Percentiles rank a stretch among this genome's conserved stretches.
phyloP scores from a whole-genome alignment of 192 early-diverging fungal genomes.

The Backusella circina region DNA sequence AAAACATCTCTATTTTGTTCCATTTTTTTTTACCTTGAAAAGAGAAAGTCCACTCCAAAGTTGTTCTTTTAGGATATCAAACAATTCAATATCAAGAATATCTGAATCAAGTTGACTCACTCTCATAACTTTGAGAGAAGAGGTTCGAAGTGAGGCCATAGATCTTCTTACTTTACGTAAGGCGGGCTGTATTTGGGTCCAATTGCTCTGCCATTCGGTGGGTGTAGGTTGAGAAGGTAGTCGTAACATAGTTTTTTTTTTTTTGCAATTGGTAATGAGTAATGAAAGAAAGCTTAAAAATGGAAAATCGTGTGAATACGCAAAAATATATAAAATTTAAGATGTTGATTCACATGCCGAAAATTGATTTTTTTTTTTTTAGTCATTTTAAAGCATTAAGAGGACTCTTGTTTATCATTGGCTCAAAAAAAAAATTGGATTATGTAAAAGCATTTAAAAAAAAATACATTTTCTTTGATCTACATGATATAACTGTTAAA shows the following conservation, averaged over 20 bases:
- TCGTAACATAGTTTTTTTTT: too few relatives aligned
- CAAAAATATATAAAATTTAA: not conserved
- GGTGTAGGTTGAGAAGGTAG: conserved; percentile 15
- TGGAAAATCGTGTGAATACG: not conserved
- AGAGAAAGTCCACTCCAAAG: conserved; percentile 67
- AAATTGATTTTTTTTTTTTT: too few relatives aligned
- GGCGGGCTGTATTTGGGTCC: conserved; percentile 49
- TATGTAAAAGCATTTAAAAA: too few relatives aligned
- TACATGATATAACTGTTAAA: too few relatives aligned
- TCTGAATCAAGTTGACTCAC: conserved; percentile 86
- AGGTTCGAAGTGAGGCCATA: conserved; percentile 46
- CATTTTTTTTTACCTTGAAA: conserved; percentile 47
- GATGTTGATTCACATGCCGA: not conserved
- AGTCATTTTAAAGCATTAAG: too few relatives aligned
- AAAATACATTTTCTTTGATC: too few relatives aligned
- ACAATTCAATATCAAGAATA: conserved; percentile 74
- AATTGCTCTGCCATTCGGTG: conserved; percentile 43
- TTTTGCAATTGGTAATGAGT: not conserved
- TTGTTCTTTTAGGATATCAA: conserved; percentile 74
- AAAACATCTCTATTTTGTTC: not conserved
- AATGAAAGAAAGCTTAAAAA: conserved; percentile 4
- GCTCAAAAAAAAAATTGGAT: too few relatives aligned
- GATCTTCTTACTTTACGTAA: conserved; percentile 43
- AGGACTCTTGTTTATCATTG: not conserved
- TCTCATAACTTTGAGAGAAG: conserved; percentile 60